These are phyloP conservation scores for Neurospora terricola DNA, from an alignment of 495 filamentous ascomycete species.

Conservation along the genomic window DNA sequence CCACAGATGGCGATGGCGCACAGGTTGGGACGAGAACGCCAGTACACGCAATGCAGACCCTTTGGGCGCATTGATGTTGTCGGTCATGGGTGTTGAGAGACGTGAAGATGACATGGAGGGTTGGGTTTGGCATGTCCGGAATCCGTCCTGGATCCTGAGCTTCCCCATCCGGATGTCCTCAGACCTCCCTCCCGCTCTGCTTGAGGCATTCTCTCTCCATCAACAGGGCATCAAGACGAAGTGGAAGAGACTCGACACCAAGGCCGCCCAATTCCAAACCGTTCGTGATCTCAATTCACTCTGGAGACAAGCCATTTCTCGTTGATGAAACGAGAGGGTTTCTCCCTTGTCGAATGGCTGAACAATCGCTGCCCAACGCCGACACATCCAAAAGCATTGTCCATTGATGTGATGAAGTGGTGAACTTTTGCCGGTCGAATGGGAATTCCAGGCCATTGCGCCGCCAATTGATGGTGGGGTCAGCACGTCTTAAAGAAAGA, in stretches of 20 bases:
- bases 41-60: not conserved
- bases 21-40: not conserved
- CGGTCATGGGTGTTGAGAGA: not conserved
- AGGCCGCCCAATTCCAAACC: not conserved
- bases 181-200: not conserved
- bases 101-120: not conserved
- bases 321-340: not conserved
- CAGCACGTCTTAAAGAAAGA: not conserved
- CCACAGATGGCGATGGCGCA: not conserved
- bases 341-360: not conserved
- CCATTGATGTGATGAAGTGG: not conserved
- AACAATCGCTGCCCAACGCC: not conserved
- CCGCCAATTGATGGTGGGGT: not conserved
- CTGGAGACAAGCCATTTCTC: not conserved
- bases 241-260: not conserved
- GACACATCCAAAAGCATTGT: not conserved
- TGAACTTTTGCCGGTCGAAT: not conserved
- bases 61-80: not conserved
- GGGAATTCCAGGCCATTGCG: not conserved
- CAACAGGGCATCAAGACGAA: too few relatives aligned
- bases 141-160: not conserved
- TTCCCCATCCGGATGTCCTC: not conserved
- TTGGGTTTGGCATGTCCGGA: not conserved
- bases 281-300: not conserved
- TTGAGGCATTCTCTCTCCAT: not conserved